phyloP scores from a whole-genome alignment of 169 alveolate species.

The Eimeria necatrix region DNA sequence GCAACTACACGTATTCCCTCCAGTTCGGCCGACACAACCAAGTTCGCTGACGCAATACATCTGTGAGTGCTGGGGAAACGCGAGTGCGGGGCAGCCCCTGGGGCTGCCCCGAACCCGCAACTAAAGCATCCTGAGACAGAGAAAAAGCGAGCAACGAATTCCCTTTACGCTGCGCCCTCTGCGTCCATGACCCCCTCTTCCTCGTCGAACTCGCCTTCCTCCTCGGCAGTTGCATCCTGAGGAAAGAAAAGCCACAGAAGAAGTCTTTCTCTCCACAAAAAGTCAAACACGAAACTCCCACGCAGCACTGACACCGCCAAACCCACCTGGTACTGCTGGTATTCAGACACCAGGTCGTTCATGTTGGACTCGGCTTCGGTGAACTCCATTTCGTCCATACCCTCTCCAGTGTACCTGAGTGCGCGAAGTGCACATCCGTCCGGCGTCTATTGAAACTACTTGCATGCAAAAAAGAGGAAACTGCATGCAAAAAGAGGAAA shows the following conservation, averaged over 20 bases:
- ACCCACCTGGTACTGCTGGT: slow-evolving; percentile 97
- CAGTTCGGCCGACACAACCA: slow-evolving; percentile 18
- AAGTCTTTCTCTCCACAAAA: not conserved
- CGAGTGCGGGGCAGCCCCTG: not conserved
- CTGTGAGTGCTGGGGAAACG: not conserved
- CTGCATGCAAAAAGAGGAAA: not conserved
- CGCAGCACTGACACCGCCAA: not conserved
- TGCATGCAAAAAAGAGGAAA: not conserved
- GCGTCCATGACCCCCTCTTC: slow-evolving; percentile 85
- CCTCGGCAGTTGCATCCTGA: slow-evolving; percentile 92
- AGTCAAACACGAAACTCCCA: no score
- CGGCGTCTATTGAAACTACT: not conserved
- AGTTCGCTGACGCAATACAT: slow-evolving; percentile 46
- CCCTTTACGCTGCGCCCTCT: slow-evolving; percentile 78
- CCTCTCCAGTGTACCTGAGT: slow-evolving; percentile 86
- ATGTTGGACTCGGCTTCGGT: slow-evolving; percentile 99
- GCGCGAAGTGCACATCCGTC: not conserved
- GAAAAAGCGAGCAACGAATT: slow-evolving; percentile 14
- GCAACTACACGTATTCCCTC: slow-evolving; percentile 18
- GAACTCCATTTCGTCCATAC: slow-evolving; percentile 99
- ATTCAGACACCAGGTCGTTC: slow-evolving; percentile 98
- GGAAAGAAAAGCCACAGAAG: not conserved
- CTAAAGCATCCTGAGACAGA: slow-evolving; percentile 72
- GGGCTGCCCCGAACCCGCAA: slow-evolving; percentile 26
- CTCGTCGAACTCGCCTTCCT: slow-evolving; percentile 87